These are phyloP conservation scores for Phyllostachys edulis DNA, from an alignment of 176 grass and related monocot genomes.

Conservation along the genomic window DNA sequence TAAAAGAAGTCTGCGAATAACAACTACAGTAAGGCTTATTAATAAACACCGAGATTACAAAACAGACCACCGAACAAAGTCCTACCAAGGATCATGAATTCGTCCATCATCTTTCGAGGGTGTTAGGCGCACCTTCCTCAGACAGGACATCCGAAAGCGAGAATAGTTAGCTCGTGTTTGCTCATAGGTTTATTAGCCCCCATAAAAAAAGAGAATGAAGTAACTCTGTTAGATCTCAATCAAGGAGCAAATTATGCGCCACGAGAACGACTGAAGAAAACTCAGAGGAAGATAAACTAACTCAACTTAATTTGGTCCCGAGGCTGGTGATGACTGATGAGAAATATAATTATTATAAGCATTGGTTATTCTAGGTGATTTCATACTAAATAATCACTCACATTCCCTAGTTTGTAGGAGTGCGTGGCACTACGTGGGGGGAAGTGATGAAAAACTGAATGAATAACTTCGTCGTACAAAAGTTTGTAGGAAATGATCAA, in stretches of 20 bases:
- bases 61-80: background rate
- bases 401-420: background rate
- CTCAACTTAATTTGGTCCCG: background rate
- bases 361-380: background rate
- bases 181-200: background rate
- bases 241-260: conserved; percentile 2
- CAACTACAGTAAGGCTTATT: background rate
- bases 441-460: background rate
- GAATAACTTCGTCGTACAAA: background rate
- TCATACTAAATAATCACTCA: background rate
- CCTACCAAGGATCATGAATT: background rate
- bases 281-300: background rate
- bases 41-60: background rate
- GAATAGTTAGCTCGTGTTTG: background rate
- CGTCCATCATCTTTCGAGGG: background rate
- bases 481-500: background rate
- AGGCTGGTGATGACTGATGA: background rate
- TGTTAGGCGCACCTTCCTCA: conserved; percentile 54
- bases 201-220: background rate
- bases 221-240: background rate
- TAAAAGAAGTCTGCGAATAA: background rate
- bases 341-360: background rate
- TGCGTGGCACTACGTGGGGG: background rate
- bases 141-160: conserved; percentile 34
- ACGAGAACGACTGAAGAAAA: background rate